Evolutionary conservation across 176 grass and related monocot species (phyloP).

Genomic region (Areca catechu): DNA sequence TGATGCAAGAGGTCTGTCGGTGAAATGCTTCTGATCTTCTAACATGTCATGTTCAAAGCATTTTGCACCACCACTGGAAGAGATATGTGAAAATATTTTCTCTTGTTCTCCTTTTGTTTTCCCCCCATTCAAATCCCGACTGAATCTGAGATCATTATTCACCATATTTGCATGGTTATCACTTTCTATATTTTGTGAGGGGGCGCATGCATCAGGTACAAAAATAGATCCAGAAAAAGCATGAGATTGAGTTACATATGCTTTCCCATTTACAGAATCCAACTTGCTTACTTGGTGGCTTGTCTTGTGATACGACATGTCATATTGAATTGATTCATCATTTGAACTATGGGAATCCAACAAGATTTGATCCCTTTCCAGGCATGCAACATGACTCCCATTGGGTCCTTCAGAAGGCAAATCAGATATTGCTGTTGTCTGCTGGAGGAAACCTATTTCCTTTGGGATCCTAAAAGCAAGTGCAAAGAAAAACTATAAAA

Average conservation of each 20-base stretch:
- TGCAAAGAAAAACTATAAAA: too few relatives aligned
- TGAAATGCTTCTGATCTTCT: constrained; percentile 22
- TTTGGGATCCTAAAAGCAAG: not conserved
- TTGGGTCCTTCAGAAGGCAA: constrained; percentile 29
- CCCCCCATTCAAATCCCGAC: constrained; percentile 7
- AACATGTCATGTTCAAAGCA: constrained; percentile 20
- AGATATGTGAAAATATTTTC: constrained; percentile 12
- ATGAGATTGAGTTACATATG: constrained; percentile 42
- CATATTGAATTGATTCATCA: constrained; percentile 33
- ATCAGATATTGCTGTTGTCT: constrained; percentile 30
- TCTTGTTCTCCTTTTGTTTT: not conserved
- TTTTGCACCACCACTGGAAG: constrained; percentile 16
- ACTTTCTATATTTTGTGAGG: constrained; percentile 27
- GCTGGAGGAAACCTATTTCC: constrained; percentile 29
- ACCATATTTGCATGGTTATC: constrained; percentile 16
- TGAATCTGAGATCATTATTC: constrained; percentile 13
- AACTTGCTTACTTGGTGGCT: constrained; percentile 20
- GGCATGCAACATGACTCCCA: constrained; percentile 26
- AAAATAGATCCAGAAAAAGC: constrained; percentile 26
- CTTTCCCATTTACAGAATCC: constrained; percentile 38
- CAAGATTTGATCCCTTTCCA: constrained; percentile 36
- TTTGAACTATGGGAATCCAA: constrained; percentile 37
- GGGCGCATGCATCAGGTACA: constrained; percentile 34
- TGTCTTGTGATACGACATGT: constrained; percentile 55
- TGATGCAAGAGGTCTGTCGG: constrained; percentile 8